Conservation (phyloP, 2,329 filamentous ascomycete species). For the Dothistroma septosporum region DNA sequence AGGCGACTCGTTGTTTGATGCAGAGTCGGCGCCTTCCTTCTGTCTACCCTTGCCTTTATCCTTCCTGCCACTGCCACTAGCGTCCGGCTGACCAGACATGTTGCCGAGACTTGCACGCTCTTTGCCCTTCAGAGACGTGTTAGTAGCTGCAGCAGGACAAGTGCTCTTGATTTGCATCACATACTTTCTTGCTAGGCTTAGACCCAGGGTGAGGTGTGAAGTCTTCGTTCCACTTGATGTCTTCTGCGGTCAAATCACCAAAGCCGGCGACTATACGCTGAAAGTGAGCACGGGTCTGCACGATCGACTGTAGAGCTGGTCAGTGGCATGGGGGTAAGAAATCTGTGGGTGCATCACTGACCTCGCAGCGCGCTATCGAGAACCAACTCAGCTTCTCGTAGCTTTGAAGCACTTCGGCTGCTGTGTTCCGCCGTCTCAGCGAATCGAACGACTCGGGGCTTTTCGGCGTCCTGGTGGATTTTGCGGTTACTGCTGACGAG, state of each 20-base stretch:
- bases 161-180: background rate
- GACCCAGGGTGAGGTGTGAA: slow-evolving; percentile 21
- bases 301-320: slow-evolving; percentile 25
- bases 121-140: slow-evolving; percentile 23
- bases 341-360: slow-evolving; percentile 12
- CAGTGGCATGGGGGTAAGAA: background rate
- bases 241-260: slow-evolving; percentile 18
- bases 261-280: slow-evolving; percentile 32
- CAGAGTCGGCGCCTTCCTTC: background rate
- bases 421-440: slow-evolving; percentile 22
- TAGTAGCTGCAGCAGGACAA: too few relatives aligned
- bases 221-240: slow-evolving; percentile 27
- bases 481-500: background rate
- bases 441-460: slow-evolving; percentile 29
- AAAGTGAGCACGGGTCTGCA: slow-evolving; percentile 33
- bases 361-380: slow-evolving; percentile 29
- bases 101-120: slow-evolving; percentile 17
- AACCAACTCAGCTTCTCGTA: slow-evolving; percentile 34
- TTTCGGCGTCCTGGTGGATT: background rate
- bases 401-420: slow-evolving; percentile 30
- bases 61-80: slow-evolving; percentile 1
- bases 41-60: slow-evolving; percentile 6
- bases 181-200: slow-evolving; percentile 11
- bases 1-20: background rate
- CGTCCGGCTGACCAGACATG: background rate